Evolutionary conservation across 2,329 filamentous ascomycete species (phyloP).

Genomic region (Fusarium azukiicola): DNA sequence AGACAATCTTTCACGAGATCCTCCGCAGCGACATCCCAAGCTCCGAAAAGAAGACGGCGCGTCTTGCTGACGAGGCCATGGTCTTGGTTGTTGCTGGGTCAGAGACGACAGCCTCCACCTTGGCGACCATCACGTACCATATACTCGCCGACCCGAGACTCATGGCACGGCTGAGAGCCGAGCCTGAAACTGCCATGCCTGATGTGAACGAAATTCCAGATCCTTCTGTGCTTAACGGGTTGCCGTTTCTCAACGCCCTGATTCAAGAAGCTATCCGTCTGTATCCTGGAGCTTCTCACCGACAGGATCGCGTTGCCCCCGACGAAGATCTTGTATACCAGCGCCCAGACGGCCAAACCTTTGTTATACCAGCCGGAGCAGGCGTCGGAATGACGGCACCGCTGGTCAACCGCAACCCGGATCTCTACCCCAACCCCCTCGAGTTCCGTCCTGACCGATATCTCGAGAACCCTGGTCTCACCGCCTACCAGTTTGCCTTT

Average conservation of each 20-base stretch:
- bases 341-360: constrained; percentile 44
- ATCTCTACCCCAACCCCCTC: constrained; percentile 50
- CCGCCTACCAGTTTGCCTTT: constrained; percentile 37
- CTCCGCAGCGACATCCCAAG: constrained; percentile 54
- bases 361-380: constrained; percentile 56
- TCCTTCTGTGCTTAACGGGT: constrained; percentile 54
- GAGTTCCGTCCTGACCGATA: constrained; percentile 52
- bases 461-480: constrained; percentile 37
- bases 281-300: constrained; percentile 60
- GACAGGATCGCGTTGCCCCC: constrained; percentile 56
- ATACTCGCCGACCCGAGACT: constrained; percentile 59
- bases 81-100: constrained; percentile 61
- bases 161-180: constrained; percentile 56
- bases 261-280: constrained; percentile 65
- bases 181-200: constrained; percentile 54
- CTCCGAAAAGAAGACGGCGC: constrained; percentile 56
- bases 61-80: constrained; percentile 60
- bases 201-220: constrained; percentile 30
- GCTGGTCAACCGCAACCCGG: constrained; percentile 46
- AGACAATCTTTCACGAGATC: constrained; percentile 60
- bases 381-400: constrained; percentile 64
- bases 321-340: constrained; percentile 56
- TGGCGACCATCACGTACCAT: constrained; percentile 61
- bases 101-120: constrained; percentile 60
- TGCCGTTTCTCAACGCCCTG: constrained; percentile 64